Base-by-base conservation (phyloP, 2,329 filamentous ascomycete genomes). In the Fusarium heterosporum region DNA sequence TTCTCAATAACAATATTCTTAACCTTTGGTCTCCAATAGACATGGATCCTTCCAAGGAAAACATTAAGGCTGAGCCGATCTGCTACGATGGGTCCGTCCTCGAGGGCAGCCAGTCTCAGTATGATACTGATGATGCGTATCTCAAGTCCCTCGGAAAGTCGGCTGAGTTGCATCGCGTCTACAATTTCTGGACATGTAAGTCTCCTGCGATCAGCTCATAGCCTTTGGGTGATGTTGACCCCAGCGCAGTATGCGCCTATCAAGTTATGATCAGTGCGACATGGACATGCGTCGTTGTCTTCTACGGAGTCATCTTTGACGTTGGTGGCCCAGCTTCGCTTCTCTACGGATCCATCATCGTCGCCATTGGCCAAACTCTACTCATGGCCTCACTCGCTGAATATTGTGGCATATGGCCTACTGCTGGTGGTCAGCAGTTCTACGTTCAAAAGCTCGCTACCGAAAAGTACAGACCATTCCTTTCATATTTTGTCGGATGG, bases 211-310 rank as follows among this genome's bases (percentile, higher is more conserved):
- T 14, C 6, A 11, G 3, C 6, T 4, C 3, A 17, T 4, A 12
- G 11, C 12, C 9, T 25, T 10, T 3, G 0, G 10, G 30, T n/a
- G 12, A 43, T n/a, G 12, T 28, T 26, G 4, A 26, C n/a, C 38
- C 16, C 2, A 9, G 9, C 6, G 16, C 10, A 61, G 58, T 61
- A 39, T 61, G 59, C n/a, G 57, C 61, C 6, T 64, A 64, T 9
- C 61, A 64, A 16, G 48, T 64, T 2, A 56, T 64, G 61, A 64
- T 64, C 16, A 58, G 47, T 8, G 61, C 61, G 3, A 64, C 51
- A 34, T 64, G 61, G 61, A 64, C 61, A 8, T 64, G 61, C 19
- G 47, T 57, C 16, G 45, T 64, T 4, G 61, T 64, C 3, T 30
- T 64, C 6, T 64, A 64, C 7, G 48, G 58, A 6, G 54, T 45